Conservation (phyloP, 805 yeast species). For the Wickerhamiella alocasiicola region DNA sequence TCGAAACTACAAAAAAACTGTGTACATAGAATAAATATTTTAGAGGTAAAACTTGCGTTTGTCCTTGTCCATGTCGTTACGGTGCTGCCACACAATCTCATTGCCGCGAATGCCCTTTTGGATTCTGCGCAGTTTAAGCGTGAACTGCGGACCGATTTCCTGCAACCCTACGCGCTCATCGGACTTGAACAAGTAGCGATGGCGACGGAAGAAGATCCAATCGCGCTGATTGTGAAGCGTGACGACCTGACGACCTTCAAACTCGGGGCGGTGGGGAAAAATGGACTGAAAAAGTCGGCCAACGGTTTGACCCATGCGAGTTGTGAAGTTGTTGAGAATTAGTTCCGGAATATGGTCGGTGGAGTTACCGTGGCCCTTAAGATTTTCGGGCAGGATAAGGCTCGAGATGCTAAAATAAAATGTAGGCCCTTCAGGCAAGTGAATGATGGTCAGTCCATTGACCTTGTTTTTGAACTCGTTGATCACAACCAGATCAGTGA, state of each 20-base stretch:
- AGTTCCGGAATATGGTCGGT: slow-evolving; percentile 88
- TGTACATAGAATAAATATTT: slow-evolving; percentile 11
- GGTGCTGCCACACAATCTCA: slow-evolving; percentile 93
- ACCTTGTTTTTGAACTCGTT: slow-evolving; percentile 91
- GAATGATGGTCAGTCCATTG: slow-evolving; percentile 84
- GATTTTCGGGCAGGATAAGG: slow-evolving; percentile 57
- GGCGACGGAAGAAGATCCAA: slow-evolving; percentile 88
- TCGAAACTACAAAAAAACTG: neutral
- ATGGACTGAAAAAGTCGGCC: slow-evolving; percentile 84
- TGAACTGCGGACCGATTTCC: slow-evolving; percentile 94
- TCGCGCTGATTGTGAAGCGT: slow-evolving; percentile 96
- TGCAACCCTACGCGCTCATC: slow-evolving; percentile 91
- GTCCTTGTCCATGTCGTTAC: slow-evolving; percentile 92
- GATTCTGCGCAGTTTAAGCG: slow-evolving; percentile 72
- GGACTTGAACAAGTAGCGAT: slow-evolving; percentile 76
- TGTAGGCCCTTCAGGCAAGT: slow-evolving; percentile 91
- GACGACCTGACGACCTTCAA: slow-evolving; percentile 90
- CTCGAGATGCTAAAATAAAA: slow-evolving; percentile 81
- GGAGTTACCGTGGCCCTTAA: slow-evolving; percentile 80
- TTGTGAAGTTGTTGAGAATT: slow-evolving; percentile 80
- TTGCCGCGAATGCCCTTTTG: slow-evolving; percentile 77
- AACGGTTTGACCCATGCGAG: slow-evolving; percentile 85
- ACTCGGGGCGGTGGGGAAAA: slow-evolving; percentile 86
- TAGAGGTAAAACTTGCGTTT: slow-evolving; percentile 81
- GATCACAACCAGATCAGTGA: slow-evolving; percentile 75